These are phyloP conservation scores for Physcomitrellopsis africana DNA, from an alignment of 225 moss, liverwort and hornwort species.

Conservation along the genomic window DNA sequence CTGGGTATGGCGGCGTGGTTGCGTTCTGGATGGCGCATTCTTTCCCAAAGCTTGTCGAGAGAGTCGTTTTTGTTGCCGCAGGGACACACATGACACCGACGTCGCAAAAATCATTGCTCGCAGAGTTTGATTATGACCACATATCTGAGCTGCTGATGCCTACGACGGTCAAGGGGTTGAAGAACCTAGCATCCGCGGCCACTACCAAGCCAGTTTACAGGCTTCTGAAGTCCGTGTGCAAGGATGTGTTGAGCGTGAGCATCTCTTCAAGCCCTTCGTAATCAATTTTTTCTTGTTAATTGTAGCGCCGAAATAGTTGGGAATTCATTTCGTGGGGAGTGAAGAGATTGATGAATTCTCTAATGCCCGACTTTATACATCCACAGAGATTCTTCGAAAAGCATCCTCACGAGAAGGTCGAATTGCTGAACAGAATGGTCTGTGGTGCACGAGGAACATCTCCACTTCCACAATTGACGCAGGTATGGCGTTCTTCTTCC, in stretches of 20 bases:
- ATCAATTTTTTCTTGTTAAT: background rate
- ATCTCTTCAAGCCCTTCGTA: background rate
- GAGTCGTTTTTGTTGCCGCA: slow-evolving; percentile 48
- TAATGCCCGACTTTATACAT: background rate
- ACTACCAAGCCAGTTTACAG: slow-evolving; percentile 34
- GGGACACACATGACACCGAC: slow-evolving; percentile 48
- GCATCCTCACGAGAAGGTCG: slow-evolving; percentile 33
- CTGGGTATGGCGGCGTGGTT: slow-evolving; percentile 64
- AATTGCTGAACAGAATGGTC: slow-evolving; percentile 36
- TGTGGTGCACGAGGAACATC: slow-evolving; percentile 27
- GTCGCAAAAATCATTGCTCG: slow-evolving; percentile 43
- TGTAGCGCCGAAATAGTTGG: no score
- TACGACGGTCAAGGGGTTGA: slow-evolving; percentile 55
- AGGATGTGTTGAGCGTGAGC: slow-evolving; percentile 50
- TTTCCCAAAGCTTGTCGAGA: slow-evolving; percentile 52
- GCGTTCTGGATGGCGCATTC: slow-evolving; percentile 69
- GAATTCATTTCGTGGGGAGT: no score
- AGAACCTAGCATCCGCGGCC: slow-evolving; percentile 42
- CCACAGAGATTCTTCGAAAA: slow-evolving; percentile 24
- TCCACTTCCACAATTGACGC: slow-evolving; percentile 34
- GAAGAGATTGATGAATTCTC: background rate
- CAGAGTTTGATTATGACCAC: slow-evolving; percentile 33
- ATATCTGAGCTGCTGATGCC: slow-evolving; percentile 61
- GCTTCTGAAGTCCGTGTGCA: slow-evolving; percentile 51
- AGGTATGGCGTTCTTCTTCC: slow-evolving; percentile 10